phyloP scores from a whole-genome alignment of 257 asterid genomes.

The Mentha longifolia region DNA sequence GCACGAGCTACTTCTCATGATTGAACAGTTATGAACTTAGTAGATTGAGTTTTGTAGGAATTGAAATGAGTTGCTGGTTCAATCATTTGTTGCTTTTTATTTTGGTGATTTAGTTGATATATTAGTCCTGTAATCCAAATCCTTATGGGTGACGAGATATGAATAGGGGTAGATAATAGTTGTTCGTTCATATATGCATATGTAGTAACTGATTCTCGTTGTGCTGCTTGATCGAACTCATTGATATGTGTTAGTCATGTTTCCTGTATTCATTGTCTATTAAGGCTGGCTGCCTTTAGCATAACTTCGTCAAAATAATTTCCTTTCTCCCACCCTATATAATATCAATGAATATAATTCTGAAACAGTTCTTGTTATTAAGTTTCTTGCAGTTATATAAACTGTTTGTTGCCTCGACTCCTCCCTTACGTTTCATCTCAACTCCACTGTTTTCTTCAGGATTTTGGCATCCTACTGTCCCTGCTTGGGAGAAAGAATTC shows the following conservation, averaged over 20 bases:
- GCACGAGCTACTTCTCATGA: neutral
- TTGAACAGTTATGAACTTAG: neutral
- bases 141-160: neutral
- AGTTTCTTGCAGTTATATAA: neutral
- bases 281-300: neutral
- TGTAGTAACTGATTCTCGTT: neutral
- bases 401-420: neutral
- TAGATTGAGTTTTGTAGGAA: neutral
- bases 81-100: neutral
- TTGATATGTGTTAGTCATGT: neutral
- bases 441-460: slow-evolving; percentile 38
- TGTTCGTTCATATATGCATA: slow-evolving; percentile 1
- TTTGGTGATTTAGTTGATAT: neutral
- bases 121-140: neutral
- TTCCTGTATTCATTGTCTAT: neutral
- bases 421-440: neutral
- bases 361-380: neutral
- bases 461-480: slow-evolving; percentile 53
- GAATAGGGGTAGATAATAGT: slow-evolving; percentile 1
- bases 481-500: slow-evolving; percentile 71
- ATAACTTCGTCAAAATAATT: neutral
- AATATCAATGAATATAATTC: neutral
- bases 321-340: neutral
- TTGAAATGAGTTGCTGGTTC: neutral
- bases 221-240: slow-evolving; percentile 5